A percentile compares a stretch with the other conserved stretches of the same genome.
phyloP scores from a whole-genome alignment of 73 alveolate species.

The Durusdinium trenchii region DNA sequence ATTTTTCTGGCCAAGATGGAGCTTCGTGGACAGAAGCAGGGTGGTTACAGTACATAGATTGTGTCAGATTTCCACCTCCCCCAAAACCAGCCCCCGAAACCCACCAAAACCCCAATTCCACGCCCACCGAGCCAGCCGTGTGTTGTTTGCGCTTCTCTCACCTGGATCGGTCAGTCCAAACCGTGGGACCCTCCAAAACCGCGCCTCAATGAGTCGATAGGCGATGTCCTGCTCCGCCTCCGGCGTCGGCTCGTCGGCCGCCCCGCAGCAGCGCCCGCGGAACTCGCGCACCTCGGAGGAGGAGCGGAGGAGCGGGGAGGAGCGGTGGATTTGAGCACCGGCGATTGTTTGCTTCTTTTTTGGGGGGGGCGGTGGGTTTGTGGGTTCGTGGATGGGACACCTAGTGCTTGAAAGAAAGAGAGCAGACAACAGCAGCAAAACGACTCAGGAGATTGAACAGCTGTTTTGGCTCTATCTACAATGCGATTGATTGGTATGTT shows the following conservation, averaged over 20 bases:
- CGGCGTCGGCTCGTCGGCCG: constrained; percentile 76
- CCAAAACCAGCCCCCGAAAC: not conserved
- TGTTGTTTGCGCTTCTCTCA: not conserved
- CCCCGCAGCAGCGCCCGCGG: constrained; percentile 85
- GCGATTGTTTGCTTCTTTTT: too few relatives aligned
- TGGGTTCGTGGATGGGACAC: too few relatives aligned
- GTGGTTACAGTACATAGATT: not conserved
- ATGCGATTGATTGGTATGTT: too few relatives aligned
- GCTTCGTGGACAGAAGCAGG: not conserved
- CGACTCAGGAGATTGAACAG: too few relatives aligned
- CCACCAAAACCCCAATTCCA: not conserved
- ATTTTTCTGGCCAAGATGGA: not conserved
- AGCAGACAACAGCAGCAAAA: too few relatives aligned
- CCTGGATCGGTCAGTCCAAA: not conserved
- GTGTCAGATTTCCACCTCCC: not conserved
- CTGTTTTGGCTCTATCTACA: too few relatives aligned
- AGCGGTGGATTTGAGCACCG: too few relatives aligned
- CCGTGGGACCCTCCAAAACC: too few relatives aligned
- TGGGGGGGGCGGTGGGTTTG: too few relatives aligned
- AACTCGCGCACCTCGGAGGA: constrained; percentile 48
- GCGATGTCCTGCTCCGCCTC: constrained; percentile 92
- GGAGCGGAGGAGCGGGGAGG: too few relatives aligned
- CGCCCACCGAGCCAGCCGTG: not conserved
- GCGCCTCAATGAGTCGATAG: constrained; percentile 67
- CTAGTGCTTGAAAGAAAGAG: too few relatives aligned